Evolutionary conservation across 2,329 filamentous ascomycete species (phyloP).

Genomic region (Acarospora socialis): DNA sequence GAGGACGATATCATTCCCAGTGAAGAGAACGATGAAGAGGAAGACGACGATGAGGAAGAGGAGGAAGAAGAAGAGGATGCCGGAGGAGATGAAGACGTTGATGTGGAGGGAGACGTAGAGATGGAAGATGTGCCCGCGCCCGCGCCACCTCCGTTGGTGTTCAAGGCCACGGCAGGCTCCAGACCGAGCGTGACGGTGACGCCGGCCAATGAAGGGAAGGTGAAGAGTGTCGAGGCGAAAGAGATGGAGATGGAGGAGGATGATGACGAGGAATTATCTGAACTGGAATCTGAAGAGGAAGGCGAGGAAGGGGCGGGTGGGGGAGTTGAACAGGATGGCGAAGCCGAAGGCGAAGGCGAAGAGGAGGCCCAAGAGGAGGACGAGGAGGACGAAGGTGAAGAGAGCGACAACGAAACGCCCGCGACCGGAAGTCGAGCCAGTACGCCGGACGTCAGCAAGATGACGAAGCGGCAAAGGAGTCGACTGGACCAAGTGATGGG

Average conservation of each 20-base stretch:
- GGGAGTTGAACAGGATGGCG: constrained; percentile 23
- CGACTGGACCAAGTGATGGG: constrained; percentile 34
- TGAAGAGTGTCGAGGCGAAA: constrained; percentile 33
- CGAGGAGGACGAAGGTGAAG: constrained; percentile 17
- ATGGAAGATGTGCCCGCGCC: constrained; percentile 27
- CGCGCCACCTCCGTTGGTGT: constrained; percentile 23
- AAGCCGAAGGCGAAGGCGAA: constrained; percentile 19
- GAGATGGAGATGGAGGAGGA: constrained; percentile 36
- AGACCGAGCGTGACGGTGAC: constrained; percentile 25
- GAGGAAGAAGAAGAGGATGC: constrained; percentile 26
- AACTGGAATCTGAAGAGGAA: constrained; percentile 32
- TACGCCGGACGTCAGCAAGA: constrained; percentile 49
- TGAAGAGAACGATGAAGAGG: constrained; percentile 35
- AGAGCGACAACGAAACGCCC: constrained; percentile 28
- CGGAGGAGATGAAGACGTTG: constrained; percentile 12
- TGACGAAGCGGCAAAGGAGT: constrained; percentile 55
- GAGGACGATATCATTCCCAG: no score
- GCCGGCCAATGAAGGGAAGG: constrained; percentile 21
- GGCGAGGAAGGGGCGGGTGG: constrained; percentile 35
- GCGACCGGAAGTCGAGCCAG: constrained; percentile 38
- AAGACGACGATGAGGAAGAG: constrained; percentile 21
- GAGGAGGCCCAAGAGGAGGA: constrained; percentile 22
- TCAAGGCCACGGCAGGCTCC: constrained; percentile 21
- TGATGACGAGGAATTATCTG: constrained; percentile 34
- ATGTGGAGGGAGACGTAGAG: constrained; percentile 23